phyloP scores from a whole-genome alignment of 2,329 filamentous ascomycete genomes.

The Epichloe sp. region DNA sequence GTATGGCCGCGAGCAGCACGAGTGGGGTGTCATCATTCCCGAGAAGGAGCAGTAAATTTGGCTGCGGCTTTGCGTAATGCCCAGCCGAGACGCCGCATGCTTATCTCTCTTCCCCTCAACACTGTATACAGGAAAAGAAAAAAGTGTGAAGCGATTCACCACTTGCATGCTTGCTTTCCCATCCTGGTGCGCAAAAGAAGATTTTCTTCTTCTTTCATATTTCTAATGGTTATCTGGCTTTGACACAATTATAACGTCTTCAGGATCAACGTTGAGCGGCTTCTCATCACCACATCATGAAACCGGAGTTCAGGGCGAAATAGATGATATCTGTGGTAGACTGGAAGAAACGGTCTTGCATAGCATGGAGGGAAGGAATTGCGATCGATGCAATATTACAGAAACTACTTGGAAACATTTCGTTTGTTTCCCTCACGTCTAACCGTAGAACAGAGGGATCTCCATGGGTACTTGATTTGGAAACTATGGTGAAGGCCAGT shows the following conservation, averaged over 20 bases:
- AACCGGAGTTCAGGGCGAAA: not conserved
- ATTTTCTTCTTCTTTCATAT: not conserved
- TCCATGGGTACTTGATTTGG: too few relatives aligned
- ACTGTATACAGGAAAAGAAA: not conserved
- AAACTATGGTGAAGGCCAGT: too few relatives aligned
- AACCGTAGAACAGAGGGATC: too few relatives aligned
- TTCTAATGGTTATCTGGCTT: not conserved
- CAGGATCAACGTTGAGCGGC: not conserved
- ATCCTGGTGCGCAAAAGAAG: not conserved
- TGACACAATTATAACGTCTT: not conserved
- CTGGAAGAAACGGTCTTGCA: not conserved
- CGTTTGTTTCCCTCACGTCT: too few relatives aligned
- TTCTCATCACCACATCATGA: not conserved
- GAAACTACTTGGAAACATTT: too few relatives aligned
- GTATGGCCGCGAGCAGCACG: constrained; percentile 55
- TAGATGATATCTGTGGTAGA: not conserved
- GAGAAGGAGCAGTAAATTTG: constrained; percentile 36
- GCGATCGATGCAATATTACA: not conserved
- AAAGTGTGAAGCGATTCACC: constrained; percentile 3
- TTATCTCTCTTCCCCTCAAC: too few relatives aligned
- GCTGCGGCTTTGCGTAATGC: too few relatives aligned
- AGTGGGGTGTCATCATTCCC: constrained; percentile 56
- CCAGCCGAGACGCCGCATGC: too few relatives aligned
- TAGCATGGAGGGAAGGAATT: not conserved
- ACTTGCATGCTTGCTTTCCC: not conserved